Evolutionary conservation across 805 yeast genomes (phyloP), one percentile per base, ranked within the genome.

Genomic region (Yarrowia alimentaria): DNA sequence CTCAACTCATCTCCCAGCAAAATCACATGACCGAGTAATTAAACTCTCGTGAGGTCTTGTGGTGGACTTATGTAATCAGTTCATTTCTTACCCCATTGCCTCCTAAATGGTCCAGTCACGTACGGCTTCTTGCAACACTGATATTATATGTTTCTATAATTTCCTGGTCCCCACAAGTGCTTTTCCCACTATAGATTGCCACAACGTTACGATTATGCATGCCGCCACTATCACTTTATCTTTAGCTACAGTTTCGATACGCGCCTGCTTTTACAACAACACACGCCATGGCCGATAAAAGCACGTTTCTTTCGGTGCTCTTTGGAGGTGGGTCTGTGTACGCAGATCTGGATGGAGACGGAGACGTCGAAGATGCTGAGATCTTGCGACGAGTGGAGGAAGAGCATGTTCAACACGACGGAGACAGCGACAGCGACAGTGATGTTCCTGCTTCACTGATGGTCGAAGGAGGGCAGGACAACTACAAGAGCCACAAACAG

Each of bases 281-380:
- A 17, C n/a, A 35, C 13, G 13, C 21, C 47, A 40, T 40, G 47
- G 11, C 32, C 7, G 47, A 40, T 21, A 40, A 40, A 28, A 40
- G 47, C 33, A 40, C 47, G 25, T 28, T 40, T 28, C 47, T 40
- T 2, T 40, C 47, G 4, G 47, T 40, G 33, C 25, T 40, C 4
- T 40, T 40, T 28, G 47, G 47, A 20, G 33, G 26, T 6, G 47
- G 47, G n/a, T 40, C 47, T 12, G 47, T 40, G 33, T 40, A 40
- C 47, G 30, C 18, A 16, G 47, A 40, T 20, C 33, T 40, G 11
- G 47, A 40, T 20, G 47, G 33, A 3, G 47, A 40, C 19, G 47
- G 47, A 20, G 33, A 26, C 7, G 47, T 40, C 5, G 47, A 40
- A 8, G 47, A 40, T 20, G 47, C 47, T 13, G 47, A 40, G 24